These are phyloP conservation scores for Cercospora nicotianae DNA, from an alignment of 2,329 filamentous ascomycete species.

Conservation along the genomic window DNA sequence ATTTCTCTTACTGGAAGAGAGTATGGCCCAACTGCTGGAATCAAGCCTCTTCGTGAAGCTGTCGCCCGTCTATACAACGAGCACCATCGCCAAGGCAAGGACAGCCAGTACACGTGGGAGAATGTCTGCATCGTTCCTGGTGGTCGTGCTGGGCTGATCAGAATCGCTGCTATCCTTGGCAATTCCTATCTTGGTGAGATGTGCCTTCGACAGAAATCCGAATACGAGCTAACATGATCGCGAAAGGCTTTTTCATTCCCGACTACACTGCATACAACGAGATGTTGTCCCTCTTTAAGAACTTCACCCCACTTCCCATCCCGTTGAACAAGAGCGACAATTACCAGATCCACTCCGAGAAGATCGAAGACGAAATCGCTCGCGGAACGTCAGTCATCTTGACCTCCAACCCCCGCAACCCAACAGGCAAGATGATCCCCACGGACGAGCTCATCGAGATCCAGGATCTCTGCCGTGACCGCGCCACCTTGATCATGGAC, in stretches of 20 bases:
- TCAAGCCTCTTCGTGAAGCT: constrained; percentile 83
- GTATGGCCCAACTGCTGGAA: constrained; percentile 90
- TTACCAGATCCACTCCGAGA: constrained; percentile 91
- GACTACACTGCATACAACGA: constrained; percentile 97
- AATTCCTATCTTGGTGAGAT: constrained; percentile 68
- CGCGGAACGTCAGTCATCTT: constrained; percentile 68
- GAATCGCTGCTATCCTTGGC: constrained; percentile 89
- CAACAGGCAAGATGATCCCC: constrained; percentile 81
- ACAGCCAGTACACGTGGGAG: constrained; percentile 92
- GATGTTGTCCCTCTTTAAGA: constrained; percentile 93
- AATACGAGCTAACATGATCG: not conserved
- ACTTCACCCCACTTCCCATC: constrained; percentile 84
- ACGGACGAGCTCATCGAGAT: constrained; percentile 86
- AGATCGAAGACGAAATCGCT: constrained; percentile 69
- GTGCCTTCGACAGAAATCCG: constrained; percentile 52
- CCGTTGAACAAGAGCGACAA: constrained; percentile 81
- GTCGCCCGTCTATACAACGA: constrained; percentile 92
- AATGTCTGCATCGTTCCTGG: constrained; percentile 96
- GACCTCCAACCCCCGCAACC: constrained; percentile 93
- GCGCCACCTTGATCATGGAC: constrained; percentile 89
- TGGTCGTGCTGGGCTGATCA: constrained; percentile 86
- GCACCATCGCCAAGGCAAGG: constrained; percentile 83
- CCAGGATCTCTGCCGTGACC: constrained; percentile 86
- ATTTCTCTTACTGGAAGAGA: constrained; percentile 77
- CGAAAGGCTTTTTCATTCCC: constrained; percentile 57